Base-by-base conservation (phyloP, 2,329 filamentous ascomycete species). In the Apiospora phragmitis region DNA sequence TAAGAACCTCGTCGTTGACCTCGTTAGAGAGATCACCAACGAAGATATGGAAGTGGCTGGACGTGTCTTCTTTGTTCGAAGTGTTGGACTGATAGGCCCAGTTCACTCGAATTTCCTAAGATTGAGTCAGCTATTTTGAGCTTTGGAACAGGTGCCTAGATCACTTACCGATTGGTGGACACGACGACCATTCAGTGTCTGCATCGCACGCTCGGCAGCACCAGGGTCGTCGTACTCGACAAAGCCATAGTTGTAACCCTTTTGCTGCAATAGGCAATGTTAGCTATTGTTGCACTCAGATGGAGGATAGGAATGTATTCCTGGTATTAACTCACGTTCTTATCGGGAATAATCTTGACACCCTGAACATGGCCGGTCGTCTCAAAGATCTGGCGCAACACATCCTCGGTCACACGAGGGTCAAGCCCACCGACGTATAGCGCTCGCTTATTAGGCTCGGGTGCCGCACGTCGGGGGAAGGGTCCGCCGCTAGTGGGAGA, bases 301-400 rank as follows among this genome's bases (percentile, higher is more conserved):
- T 68, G 45, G 24, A 51, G 24, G n/a, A 24, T n/a, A 21, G 16
- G 18, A 16, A 45, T n/a, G n/a, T n/a, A n/a, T 2, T 45, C 5
- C 26, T 1, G 5, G 26, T 9, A 35, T 38, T 38, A 73, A 90
- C 94, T 89, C 85, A 97, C 95, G 84, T 98, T 99, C 89, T 99
- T 99, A 87, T 99, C 96, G 68, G 96, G 96, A 81, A 99, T 99
- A 80, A 99, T 98, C 88, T 99, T 99, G 81, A 99, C 96, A 80
- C 94, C 98, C 84, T 97, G 93, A 74, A 99, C 96, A 84, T 99
- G 96, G 70, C 96, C 96, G 71, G 95, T 98, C 8, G 96, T 99
- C 87, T 99, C 96, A 79, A 99, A 99, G 78, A 98, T 98, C 83
- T 98, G 95, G 79, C 94, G 94, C 81, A 98, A 84, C 70, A 98